Evolutionary conservation across 331 rosid species (phyloP).

Genomic region (Quercus phellos): DNA sequence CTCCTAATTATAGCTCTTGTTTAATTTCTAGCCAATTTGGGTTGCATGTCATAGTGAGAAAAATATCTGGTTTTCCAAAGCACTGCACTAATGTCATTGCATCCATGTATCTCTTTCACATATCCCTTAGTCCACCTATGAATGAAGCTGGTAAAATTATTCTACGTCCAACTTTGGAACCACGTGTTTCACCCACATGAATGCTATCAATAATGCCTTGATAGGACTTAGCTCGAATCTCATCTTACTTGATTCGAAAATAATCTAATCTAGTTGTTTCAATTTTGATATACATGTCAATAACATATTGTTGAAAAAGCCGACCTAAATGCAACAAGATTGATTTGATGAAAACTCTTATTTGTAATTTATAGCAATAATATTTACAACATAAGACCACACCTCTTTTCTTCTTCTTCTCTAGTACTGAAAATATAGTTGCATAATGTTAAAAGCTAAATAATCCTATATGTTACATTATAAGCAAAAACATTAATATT

Average conservation of each 20-base stretch:
- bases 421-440: not conserved
- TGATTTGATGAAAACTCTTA: not conserved
- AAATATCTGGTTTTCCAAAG: not conserved
- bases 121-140: no score
- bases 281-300: conserved; percentile 5
- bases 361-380: not conserved
- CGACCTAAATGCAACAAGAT: not conserved
- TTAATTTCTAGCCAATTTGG: not conserved
- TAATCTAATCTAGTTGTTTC: not conserved
- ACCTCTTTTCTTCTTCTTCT: not conserved
- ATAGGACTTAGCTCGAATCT: not conserved
- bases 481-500: no score
- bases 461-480: not conserved
- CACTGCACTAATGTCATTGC: not conserved
- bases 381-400: not conserved
- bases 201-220: not conserved
- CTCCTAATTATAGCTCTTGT: not conserved
- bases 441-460: not conserved
- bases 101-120: not conserved
- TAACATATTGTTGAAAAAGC: not conserved
- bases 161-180: not conserved
- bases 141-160: not conserved
- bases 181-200: not conserved
- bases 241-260: not conserved
- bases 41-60: not conserved